Percentiles rank a stretch among this genome's conserved stretches.
These are phyloP conservation scores for Fraxinus americana DNA, from an alignment of 257 asterid species.

Conservation along the genomic window DNA sequence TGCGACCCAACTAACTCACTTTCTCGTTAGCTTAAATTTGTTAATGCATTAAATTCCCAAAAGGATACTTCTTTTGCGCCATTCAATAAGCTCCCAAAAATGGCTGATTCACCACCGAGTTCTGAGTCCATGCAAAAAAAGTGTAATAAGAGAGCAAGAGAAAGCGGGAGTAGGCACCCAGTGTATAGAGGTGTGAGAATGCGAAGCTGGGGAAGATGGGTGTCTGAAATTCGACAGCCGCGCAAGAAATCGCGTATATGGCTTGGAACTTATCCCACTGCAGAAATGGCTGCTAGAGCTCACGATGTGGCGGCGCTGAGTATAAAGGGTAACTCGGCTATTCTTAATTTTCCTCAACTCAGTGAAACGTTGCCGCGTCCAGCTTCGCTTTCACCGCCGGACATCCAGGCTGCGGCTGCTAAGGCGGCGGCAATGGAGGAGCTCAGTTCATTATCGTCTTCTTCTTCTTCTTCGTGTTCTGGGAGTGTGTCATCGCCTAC, in stretches of 20 bases:
- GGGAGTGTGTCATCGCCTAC: conserved; percentile 10
- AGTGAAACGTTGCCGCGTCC: conserved; percentile 62
- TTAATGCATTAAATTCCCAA: conserved; percentile 16
- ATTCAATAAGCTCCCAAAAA: neutral
- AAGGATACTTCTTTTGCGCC: neutral
- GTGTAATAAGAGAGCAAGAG: conserved; percentile 12
- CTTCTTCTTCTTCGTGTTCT: conserved; percentile 17
- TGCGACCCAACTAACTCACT: conserved; percentile 40
- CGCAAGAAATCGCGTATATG: conserved; percentile 69
- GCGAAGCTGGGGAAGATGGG: conserved; percentile 88
- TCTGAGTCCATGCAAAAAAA: conserved; percentile 4
- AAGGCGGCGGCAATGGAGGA: conserved; percentile 78
- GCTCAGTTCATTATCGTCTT: conserved; percentile 15
- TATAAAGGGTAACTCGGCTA: conserved; percentile 51
- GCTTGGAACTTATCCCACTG: conserved; percentile 70
- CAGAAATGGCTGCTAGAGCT: conserved; percentile 82
- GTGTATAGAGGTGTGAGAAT: conserved; percentile 69
- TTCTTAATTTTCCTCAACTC: conserved; percentile 63
- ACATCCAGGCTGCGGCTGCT: conserved; percentile 73
- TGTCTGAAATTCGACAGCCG: conserved; percentile 77
- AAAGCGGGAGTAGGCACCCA: conserved; percentile 49
- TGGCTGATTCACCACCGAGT: conserved; percentile 39
- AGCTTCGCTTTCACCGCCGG: conserved; percentile 48
- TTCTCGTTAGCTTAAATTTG: conserved; percentile 5
- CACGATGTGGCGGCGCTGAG: conserved; percentile 75